Conservation (phyloP, 768 basidiomycete genomes). For the Candolleomyces eurysporus region DNA sequence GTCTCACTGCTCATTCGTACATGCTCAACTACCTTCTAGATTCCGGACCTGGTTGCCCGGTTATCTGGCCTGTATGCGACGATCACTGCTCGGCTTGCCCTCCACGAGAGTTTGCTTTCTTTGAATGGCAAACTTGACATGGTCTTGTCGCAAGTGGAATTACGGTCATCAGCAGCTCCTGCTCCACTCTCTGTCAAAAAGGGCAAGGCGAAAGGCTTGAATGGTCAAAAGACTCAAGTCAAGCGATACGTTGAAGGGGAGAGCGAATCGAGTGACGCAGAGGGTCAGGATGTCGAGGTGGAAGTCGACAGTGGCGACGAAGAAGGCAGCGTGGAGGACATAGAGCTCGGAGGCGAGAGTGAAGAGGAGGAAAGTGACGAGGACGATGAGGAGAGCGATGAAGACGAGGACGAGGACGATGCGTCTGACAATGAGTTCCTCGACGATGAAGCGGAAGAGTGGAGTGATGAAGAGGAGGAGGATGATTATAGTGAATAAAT, state of each 20-base stretch:
- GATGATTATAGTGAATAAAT: constrained; percentile 50
- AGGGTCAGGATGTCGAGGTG: constrained; percentile 57
- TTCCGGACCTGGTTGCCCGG: constrained; percentile 88
- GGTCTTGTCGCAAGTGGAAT: constrained; percentile 90
- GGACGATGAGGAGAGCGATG: constrained; percentile 43
- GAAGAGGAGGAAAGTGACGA: constrained; percentile 49
- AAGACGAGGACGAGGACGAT: constrained; percentile 44
- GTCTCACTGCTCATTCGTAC: background rate
- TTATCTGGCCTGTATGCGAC: constrained; percentile 83
- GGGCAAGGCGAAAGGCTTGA: constrained; percentile 28
- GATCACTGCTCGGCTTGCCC: constrained; percentile 70
- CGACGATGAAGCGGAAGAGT: constrained; percentile 63
- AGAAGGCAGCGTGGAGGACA: constrained; percentile 74
- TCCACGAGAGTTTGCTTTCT: constrained; percentile 83
- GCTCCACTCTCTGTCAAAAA: constrained; percentile 47
- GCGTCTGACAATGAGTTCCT: constrained; percentile 42
- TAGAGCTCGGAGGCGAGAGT: constrained; percentile 68
- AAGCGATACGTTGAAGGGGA: constrained; percentile 78
- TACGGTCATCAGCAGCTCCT: constrained; percentile 74
- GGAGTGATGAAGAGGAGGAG: constrained; percentile 48
- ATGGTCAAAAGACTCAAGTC: constrained; percentile 32
- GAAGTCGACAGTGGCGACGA: constrained; percentile 68
- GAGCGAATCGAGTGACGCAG: constrained; percentile 53
- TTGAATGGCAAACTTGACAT: constrained; percentile 90
- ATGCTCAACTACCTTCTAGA: constrained; percentile 42